Evolutionary conservation across 2,329 filamentous ascomycete genomes (phyloP).

Genomic region (Fusarium poae): DNA sequence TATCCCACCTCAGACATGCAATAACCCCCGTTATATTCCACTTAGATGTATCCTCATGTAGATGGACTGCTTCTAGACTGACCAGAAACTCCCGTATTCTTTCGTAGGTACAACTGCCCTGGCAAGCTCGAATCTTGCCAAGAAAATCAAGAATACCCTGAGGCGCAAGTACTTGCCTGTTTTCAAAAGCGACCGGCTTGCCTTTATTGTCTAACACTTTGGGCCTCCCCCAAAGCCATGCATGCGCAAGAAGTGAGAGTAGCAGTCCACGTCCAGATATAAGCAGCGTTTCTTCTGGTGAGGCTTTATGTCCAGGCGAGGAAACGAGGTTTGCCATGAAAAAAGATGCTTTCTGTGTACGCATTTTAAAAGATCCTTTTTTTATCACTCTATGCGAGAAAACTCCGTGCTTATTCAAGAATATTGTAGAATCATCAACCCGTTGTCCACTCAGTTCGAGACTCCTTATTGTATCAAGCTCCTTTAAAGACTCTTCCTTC

Average conservation of each 20-base stretch:
- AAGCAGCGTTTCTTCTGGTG: background rate
- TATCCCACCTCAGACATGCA: background rate
- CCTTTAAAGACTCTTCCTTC: background rate
- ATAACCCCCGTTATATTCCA: background rate
- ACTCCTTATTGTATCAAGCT: background rate
- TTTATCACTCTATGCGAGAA: background rate
- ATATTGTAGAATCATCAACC: background rate
- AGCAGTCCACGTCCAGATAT: background rate
- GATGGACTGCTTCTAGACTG: background rate
- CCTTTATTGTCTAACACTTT: background rate
- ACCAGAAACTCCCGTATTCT: background rate
- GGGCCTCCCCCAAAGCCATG: background rate
- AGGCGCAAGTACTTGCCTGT: background rate
- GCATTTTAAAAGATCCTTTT: background rate
- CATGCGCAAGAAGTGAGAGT: background rate
- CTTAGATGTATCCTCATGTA: background rate
- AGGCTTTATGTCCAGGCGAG: background rate
- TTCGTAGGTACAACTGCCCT: background rate
- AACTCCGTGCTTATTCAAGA: background rate
- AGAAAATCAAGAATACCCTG: background rate
- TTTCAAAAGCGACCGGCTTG: background rate
- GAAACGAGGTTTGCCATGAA: background rate
- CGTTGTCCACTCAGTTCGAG: background rate
- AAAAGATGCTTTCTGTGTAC: background rate
- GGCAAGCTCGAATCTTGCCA: background rate